phyloP scores from a whole-genome alignment of 2,329 filamentous ascomycete species.

The Paecilomyces variotii region DNA sequence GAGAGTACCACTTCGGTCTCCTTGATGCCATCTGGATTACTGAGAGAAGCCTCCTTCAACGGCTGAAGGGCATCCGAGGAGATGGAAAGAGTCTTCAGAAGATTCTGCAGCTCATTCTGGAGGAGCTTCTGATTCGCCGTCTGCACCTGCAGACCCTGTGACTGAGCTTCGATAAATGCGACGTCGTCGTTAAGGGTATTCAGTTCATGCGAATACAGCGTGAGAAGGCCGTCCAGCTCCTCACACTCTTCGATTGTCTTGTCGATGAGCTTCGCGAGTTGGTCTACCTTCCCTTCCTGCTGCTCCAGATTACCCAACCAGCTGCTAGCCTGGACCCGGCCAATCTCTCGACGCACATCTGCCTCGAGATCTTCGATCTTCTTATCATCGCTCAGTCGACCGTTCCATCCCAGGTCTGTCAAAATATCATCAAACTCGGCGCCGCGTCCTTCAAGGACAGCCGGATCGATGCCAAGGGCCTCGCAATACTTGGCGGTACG shows the following conservation, averaged over 20 bases:
- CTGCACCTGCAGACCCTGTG: slow-evolving; percentile 92
- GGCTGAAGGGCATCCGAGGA: slow-evolving; percentile 66
- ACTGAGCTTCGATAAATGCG: slow-evolving; percentile 93
- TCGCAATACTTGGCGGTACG: slow-evolving; percentile 74
- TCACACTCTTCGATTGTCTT: slow-evolving; percentile 91
- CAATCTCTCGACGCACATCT: slow-evolving; percentile 79
- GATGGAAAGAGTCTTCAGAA: slow-evolving; percentile 89
- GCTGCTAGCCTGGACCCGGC: slow-evolving; percentile 82
- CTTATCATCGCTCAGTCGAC: slow-evolving; percentile 63
- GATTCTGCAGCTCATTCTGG: slow-evolving; percentile 76
- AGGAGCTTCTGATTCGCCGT: slow-evolving; percentile 93
- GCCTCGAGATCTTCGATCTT: slow-evolving; percentile 72
- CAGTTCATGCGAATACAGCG: slow-evolving; percentile 88
- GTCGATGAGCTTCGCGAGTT: slow-evolving; percentile 79
- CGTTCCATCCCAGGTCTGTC: slow-evolving; percentile 83
- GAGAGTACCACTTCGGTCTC: slow-evolving; percentile 72
- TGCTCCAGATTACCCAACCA: slow-evolving; percentile 79
- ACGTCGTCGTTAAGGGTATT: slow-evolving; percentile 93
- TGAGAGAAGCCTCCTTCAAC: slow-evolving; percentile 64
- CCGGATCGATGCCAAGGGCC: slow-evolving; percentile 67
- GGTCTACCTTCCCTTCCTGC: slow-evolving; percentile 81
- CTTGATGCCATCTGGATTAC: slow-evolving; percentile 60
- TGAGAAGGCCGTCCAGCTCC: slow-evolving; percentile 87
- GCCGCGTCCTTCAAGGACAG: slow-evolving; percentile 66
- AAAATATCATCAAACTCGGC: slow-evolving; percentile 75